Percentiles rank a stretch among this genome's conserved stretches.
Evolutionary conservation across 768 basidiomycete species (phyloP).

Genomic region (Russula abietina): DNA sequence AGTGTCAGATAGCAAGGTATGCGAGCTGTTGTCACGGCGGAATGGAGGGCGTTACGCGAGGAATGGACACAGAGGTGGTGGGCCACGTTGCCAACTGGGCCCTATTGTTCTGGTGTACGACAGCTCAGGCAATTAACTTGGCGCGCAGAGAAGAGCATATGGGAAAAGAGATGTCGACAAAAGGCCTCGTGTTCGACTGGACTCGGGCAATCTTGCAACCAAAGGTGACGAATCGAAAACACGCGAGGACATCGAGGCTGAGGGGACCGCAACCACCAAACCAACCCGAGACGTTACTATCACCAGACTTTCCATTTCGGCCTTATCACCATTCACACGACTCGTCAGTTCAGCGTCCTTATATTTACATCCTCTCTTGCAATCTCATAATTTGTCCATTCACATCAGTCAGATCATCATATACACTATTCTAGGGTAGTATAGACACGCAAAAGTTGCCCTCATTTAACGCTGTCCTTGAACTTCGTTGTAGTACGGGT

Average conservation of each 20-base stretch:
- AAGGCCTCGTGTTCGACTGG: conserved; percentile 19
- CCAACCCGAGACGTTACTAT: conserved; percentile 2
- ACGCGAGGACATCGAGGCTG: conserved; percentile 31
- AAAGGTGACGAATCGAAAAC: conserved; percentile 23
- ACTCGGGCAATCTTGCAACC: conserved; percentile 14
- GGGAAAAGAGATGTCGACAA: conserved; percentile 23
- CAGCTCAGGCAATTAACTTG: conserved; percentile 19
- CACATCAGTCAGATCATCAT: not conserved
- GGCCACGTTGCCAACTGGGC: conserved; percentile 15
- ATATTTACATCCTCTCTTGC: not conserved
- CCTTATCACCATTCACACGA: conserved; percentile 11
- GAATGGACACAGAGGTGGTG: conserved; percentile 19
- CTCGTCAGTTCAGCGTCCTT: not conserved
- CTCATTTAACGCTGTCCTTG: not conserved
- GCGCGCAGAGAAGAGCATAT: conserved; percentile 23
- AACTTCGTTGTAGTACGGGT: conserved; percentile 30
- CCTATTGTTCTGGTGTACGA: conserved; percentile 25
- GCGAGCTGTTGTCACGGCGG: conserved; percentile 18
- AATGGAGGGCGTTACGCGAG: conserved; percentile 17
- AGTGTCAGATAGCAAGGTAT: conserved; percentile 13
- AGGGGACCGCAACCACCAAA: conserved; percentile 24
- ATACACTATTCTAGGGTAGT: not conserved
- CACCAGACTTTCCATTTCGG: conserved; percentile 18
- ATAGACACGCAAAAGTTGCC: not conserved
- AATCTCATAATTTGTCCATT: conserved; percentile 4